Percentiles rank a stretch among this genome's conserved stretches.
These are phyloP conservation scores for Fagopyrum tataricum DNA, from an alignment of 148 eudicot genomes.

Conservation along the genomic window DNA sequence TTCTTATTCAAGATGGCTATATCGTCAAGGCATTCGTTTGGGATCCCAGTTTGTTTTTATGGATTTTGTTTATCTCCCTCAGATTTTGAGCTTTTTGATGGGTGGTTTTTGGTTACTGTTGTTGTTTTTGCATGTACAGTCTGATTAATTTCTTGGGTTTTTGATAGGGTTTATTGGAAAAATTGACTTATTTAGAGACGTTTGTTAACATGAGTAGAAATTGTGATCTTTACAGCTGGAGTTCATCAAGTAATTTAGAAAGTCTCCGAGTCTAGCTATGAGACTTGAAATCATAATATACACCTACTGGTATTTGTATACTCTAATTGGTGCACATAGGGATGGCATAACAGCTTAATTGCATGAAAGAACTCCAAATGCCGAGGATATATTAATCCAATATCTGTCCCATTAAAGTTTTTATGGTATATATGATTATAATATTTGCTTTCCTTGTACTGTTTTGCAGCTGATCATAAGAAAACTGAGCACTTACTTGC, in stretches of 20 bases:
- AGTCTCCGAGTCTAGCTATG: not conserved
- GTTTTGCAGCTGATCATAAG: conserved; percentile 23
- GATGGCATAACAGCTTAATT: not conserved
- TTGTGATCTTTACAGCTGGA: not conserved
- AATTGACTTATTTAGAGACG: not conserved
- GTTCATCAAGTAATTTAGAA: not conserved
- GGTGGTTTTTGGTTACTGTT: not conserved
- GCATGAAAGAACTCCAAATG: not conserved
- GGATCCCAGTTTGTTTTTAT: conserved; percentile 13
- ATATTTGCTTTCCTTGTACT: not conserved
- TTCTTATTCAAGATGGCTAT: conserved; percentile 24
- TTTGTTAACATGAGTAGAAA: not conserved
- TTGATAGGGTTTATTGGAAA: not conserved
- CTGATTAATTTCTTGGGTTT: not conserved
- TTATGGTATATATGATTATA: not conserved
- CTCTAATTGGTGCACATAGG: no score
- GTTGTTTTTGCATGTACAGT: not conserved
- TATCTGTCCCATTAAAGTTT: not conserved
- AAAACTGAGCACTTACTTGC: conserved; percentile 24
- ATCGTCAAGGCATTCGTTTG: conserved; percentile 23
- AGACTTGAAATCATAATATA: not conserved
- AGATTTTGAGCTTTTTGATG: not conserved
- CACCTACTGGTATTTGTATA: not conserved
- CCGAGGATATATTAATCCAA: not conserved
- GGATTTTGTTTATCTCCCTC: not conserved